phyloP scores from a whole-genome alignment of 768 basidiomycete species.

The Lepiota brunneoincarnata region DNA sequence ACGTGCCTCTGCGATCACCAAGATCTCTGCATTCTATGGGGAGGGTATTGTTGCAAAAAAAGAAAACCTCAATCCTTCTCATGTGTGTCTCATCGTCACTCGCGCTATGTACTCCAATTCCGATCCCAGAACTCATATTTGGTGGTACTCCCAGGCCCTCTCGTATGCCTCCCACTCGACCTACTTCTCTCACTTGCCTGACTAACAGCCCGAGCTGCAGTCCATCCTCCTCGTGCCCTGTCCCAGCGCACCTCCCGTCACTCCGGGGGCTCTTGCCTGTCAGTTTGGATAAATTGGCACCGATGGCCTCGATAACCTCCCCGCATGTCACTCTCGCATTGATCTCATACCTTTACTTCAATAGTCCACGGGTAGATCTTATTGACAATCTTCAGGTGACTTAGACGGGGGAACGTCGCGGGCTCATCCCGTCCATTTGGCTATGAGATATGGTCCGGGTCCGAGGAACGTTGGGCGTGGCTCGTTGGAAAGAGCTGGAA shows the following conservation, averaged over 20 bases:
- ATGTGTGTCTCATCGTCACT: conserved; percentile 5
- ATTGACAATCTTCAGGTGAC: conserved; percentile 56
- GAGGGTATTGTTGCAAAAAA: too few species aligned
- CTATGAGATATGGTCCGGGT: conserved; percentile 62
- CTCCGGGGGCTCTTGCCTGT: conserved; percentile 53
- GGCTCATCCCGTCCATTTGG: conserved; percentile 64
- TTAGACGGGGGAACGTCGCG: conserved; percentile 66
- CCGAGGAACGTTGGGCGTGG: conserved; percentile 61
- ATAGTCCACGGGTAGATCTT: conserved; percentile 74
- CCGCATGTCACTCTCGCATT: conserved; percentile 70
- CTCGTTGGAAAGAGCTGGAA: conserved; percentile 61
- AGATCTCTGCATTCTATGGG: too few species aligned
- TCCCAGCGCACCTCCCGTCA: conserved; percentile 67
- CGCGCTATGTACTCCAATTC: conserved; percentile 1
- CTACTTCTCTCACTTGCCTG: conserved; percentile 14
- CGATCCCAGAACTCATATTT: conserved; percentile 1
- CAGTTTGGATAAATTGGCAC: conserved; percentile 46
- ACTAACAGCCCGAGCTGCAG: conserved; percentile 25
- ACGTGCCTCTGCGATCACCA: too few species aligned
- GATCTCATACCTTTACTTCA: conserved; percentile 62
- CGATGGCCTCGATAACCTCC: conserved; percentile 63
- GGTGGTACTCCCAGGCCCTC: background rate
- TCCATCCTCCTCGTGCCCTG: conserved; percentile 65
- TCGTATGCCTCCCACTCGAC: conserved; percentile 17
- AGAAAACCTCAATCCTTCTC: too few species aligned